Evolutionary conservation across 257 asterid genomes (phyloP).

Genomic region (Gentiana macrophylla): DNA sequence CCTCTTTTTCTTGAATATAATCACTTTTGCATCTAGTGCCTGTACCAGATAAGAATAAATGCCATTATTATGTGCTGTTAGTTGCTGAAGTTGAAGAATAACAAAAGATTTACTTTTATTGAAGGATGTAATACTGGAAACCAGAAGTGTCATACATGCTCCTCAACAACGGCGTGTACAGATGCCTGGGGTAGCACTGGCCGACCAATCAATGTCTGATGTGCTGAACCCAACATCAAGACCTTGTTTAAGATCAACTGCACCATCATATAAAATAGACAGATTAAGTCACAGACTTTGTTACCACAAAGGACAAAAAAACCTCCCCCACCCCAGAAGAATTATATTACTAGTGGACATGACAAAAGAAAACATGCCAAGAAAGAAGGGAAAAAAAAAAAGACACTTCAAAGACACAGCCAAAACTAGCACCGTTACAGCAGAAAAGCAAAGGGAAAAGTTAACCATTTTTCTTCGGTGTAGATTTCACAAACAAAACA

Average conservation of each 20-base stretch:
- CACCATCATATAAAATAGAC: conserved; percentile 13
- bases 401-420: too few relatives aligned
- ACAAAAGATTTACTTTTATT: background rate
- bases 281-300: conserved; percentile 1
- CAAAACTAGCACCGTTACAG: too few relatives aligned
- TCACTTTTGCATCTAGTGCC: conserved; percentile 94
- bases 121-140: background rate
- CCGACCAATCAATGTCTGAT: conserved; percentile 80
- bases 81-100: too few relatives aligned
- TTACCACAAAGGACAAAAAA: too few relatives aligned
- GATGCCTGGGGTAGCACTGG: conserved; percentile 85
- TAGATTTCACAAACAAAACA: too few relatives aligned
- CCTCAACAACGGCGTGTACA: conserved; percentile 97
- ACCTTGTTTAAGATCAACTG: conserved; percentile 78
- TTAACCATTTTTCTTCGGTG: too few relatives aligned
- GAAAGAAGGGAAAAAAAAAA: too few relatives aligned
- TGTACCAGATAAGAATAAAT: conserved; percentile 14
- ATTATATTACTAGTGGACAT: too few relatives aligned
- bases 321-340: too few relatives aligned
- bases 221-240: conserved; percentile 71
- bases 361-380: too few relatives aligned
- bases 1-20: conserved; percentile 93
- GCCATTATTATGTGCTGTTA: too few relatives aligned
- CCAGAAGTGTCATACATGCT: conserved; percentile 55
- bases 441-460: too few relatives aligned